phyloP scores from a whole-genome alignment of 2,329 filamentous ascomycete genomes.

The Ophiobolus disseminans region DNA sequence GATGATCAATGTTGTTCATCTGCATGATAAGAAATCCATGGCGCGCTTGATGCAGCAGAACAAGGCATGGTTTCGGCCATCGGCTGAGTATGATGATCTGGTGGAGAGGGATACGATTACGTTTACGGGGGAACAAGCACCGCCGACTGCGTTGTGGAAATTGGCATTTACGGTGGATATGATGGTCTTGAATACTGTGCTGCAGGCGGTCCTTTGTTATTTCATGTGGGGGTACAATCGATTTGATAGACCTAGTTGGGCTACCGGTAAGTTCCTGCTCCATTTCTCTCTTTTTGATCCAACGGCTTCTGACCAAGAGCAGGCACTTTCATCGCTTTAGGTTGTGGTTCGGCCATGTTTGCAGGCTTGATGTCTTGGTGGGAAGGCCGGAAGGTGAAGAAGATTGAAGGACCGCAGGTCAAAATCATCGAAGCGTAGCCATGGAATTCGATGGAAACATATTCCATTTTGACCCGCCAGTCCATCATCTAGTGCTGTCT shows the following conservation, averaged over 20 bases:
- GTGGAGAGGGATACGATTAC: slow-evolving; percentile 47
- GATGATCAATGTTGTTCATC: slow-evolving; percentile 64
- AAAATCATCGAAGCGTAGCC: slow-evolving; percentile 5
- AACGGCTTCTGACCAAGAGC: no score
- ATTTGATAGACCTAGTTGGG: slow-evolving; percentile 75
- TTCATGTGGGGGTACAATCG: slow-evolving; percentile 85
- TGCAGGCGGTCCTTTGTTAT: slow-evolving; percentile 74
- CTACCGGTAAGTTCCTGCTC: slow-evolving; percentile 64
- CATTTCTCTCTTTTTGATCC: not conserved
- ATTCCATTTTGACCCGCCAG: no score
- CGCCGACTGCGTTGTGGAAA: slow-evolving; percentile 73
- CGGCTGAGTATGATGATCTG: slow-evolving; percentile 65
- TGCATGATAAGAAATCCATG: slow-evolving; percentile 57
- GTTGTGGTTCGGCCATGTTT: slow-evolving; percentile 70
- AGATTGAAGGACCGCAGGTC: slow-evolving; percentile 36
- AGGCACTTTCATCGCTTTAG: slow-evolving; percentile 70
- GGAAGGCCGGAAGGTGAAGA: slow-evolving; percentile 64
- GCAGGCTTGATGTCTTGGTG: slow-evolving; percentile 73
- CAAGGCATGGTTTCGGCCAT: slow-evolving; percentile 75
- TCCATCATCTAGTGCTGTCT: not conserved
- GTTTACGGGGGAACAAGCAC: slow-evolving; percentile 75
- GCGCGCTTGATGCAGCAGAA: slow-evolving; percentile 76
- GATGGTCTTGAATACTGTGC: slow-evolving; percentile 78
- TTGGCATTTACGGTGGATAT: slow-evolving; percentile 79
- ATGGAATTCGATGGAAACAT: no score